Conservation (phyloP, 148 eudicot genomes). For the Agrostemma githago region DNA sequence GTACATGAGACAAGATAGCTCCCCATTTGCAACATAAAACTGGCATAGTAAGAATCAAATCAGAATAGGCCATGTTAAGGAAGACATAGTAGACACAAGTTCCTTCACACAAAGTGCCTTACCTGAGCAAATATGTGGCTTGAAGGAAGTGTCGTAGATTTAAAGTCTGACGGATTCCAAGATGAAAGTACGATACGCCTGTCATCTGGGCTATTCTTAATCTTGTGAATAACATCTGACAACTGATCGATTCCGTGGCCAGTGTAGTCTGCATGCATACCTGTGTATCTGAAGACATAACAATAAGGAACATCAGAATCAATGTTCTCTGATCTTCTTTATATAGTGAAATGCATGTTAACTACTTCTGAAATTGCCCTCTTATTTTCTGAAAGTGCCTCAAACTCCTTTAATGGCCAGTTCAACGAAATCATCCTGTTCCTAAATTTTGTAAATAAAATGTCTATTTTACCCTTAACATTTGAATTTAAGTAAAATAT, state of each 20-base stretch:
- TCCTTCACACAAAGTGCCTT: neutral
- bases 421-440: too few relatives aligned
- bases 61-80: neutral
- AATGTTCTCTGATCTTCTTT: neutral
- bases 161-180: constrained; percentile 88
- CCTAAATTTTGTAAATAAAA: too few relatives aligned
- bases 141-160: constrained; percentile 78
- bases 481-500: too few relatives aligned
- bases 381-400: too few relatives aligned
- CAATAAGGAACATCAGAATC: constrained; percentile 1
- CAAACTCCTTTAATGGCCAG: too few relatives aligned
- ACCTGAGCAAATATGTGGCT: constrained; percentile 92
- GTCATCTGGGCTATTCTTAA: constrained; percentile 82
- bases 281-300: constrained; percentile 47
- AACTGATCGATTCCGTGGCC: constrained; percentile 91
- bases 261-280: constrained; percentile 84
- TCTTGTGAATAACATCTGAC: constrained; percentile 70
- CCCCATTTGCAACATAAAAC: constrained; percentile 91
- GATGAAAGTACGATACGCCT: constrained; percentile 82
- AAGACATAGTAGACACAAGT: neutral
- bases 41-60: constrained; percentile 28
- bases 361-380: neutral
- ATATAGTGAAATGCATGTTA: neutral
- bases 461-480: too few relatives aligned
- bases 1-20: constrained; percentile 92